A percentile compares a stretch with the other conserved stretches of the same genome.
Conservation (phyloP, 2,329 filamentous ascomycete genomes). For the Sporothrix luriei region DNA sequence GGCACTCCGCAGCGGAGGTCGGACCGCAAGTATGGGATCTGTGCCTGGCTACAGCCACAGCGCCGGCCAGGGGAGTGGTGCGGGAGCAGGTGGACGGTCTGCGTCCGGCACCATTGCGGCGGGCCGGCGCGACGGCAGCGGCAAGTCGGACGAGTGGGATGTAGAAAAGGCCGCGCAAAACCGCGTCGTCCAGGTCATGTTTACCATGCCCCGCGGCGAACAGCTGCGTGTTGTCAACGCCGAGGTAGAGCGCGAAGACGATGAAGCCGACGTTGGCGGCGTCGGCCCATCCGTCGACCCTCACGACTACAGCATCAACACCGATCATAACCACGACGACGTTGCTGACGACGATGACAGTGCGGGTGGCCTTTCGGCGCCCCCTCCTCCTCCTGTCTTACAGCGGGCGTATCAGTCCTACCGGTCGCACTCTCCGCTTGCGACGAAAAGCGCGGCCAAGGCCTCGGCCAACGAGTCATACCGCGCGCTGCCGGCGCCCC, state of each 20-base stretch:
- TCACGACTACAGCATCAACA: constrained; percentile 22
- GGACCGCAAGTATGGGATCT: constrained; percentile 26
- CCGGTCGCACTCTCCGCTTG: constrained; percentile 20
- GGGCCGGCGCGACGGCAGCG: constrained; percentile 35
- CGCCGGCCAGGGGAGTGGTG: neutral
- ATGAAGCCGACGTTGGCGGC: constrained; percentile 33
- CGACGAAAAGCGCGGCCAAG: neutral
- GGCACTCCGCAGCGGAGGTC: constrained; percentile 30
- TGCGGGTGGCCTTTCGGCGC: constrained; percentile 25
- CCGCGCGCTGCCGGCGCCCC: constrained; percentile 3
- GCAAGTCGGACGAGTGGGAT: constrained; percentile 65
- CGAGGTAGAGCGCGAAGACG: constrained; percentile 50
- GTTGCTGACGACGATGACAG: neutral
- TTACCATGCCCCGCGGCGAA: constrained; percentile 85
- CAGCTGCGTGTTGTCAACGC: constrained; percentile 87
- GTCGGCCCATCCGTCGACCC: constrained; percentile 18
- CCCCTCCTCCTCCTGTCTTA: constrained; percentile 28
- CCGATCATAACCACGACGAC: neutral
- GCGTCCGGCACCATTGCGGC: constrained; percentile 37
- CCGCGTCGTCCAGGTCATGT: constrained; percentile 79
- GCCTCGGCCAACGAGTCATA: neutral
- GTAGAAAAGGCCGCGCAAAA: constrained; percentile 72
- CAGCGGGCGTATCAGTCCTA: constrained; percentile 26
- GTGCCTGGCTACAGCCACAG: constrained; percentile 25
- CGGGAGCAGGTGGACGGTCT: neutral